Conservation (phyloP, 164 flowering plant species). For the Piper longum region DNA sequence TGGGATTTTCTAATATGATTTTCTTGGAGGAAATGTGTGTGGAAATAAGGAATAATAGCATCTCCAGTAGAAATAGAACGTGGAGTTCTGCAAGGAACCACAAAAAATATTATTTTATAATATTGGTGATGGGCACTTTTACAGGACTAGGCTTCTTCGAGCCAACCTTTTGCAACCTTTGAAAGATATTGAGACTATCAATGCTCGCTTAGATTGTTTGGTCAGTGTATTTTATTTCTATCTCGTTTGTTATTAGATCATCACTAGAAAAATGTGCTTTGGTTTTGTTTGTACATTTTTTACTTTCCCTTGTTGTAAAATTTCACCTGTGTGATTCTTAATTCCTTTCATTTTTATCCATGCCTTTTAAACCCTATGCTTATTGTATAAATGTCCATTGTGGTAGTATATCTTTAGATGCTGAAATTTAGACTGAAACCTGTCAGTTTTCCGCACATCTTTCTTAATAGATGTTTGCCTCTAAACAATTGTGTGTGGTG, state of each 20-base stretch:
- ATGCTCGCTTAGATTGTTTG: slow-evolving; percentile 93
- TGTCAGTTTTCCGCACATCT: not conserved
- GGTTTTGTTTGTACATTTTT: too few relatives aligned
- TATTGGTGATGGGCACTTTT: slow-evolving; percentile 6
- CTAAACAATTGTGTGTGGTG: too few relatives aligned
- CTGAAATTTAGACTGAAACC: too few relatives aligned
- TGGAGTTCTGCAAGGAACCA: too few relatives aligned
- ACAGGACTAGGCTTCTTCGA: slow-evolving; percentile 90
- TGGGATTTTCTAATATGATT: too few relatives aligned
- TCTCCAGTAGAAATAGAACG: too few relatives aligned
- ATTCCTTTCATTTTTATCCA: not conserved
- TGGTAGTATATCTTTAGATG: not conserved
- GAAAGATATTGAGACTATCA: slow-evolving; percentile 88
- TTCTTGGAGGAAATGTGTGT: too few relatives aligned
- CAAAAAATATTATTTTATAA: too few relatives aligned
- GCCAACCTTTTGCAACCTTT: slow-evolving; percentile 95
- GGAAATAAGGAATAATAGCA: too few relatives aligned
- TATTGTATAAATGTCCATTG: not conserved
- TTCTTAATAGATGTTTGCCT: not conserved
- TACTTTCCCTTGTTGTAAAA: not conserved
- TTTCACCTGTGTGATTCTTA: not conserved
- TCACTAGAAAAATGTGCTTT: not conserved
- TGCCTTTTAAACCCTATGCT: not conserved
- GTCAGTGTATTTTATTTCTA: slow-evolving; percentile 26
- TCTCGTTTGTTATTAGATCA: not conserved